Evolutionary conservation across 2,329 filamentous ascomycete genomes (phyloP), one percentile per base, ranked within the genome.

Genomic region (Pseudogymnoascus sp.): DNA sequence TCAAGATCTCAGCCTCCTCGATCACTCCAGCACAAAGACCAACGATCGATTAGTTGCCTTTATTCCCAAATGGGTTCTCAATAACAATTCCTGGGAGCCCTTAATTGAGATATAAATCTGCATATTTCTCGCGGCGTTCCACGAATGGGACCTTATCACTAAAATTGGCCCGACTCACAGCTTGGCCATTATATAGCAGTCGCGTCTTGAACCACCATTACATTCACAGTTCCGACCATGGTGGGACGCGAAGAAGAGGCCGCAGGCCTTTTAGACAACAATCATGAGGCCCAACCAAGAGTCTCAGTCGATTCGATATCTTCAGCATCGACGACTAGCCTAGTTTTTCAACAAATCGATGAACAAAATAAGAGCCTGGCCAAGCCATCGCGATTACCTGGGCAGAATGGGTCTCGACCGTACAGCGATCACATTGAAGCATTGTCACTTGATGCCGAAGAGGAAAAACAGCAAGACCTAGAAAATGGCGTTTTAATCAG

Each of bases 321-420:
- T n/a, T 87, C 86, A 38, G 85, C 84, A n/a, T 94, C 89, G 33
- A 92, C 89, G 9, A 91, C 87, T 3, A 92, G 89, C 67, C 78
- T 94, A 12, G 83, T 94, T 59, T 89, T 94, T 70, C 89, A 94
- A 65, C 83, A 86, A 63, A 80, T 92, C 65, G 80, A 82, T 67
- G 85, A 89, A 69, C 65, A 66, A 21, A 65, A 52, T 15, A 69
- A 68, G 39, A 41, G 37, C 9, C 68, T 71, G 10, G 67, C 68
- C 52, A 67, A 69, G 38, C 10, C 26, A 13, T 19, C 45, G 15
- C 15, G 12, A 10, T 13, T 30, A 12, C n/a, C 26, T 19, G 45
- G 39, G 21, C 55, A 57, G 55, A 57, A 23, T 10, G 35, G 55
- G 8, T 57, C 33, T 23, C 35, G 55, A 23, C 55, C 35, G n/a